A percentile compares a stretch with the other conserved stretches of the same genome.
Evolutionary conservation across 176 grass and related monocot species (phyloP).

Genomic region (Hyparrhenia diplandra): DNA sequence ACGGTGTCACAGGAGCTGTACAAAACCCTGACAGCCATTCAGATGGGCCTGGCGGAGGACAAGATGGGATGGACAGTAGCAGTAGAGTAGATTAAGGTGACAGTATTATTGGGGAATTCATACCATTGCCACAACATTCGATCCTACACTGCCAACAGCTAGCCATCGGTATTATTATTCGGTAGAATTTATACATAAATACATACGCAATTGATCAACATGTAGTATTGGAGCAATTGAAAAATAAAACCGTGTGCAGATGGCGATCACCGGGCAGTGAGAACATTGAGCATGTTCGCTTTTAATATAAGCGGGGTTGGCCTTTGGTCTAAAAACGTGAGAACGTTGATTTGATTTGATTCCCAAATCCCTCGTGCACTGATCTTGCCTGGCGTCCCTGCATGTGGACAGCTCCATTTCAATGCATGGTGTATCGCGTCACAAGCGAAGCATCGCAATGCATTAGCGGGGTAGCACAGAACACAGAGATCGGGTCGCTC

Average conservation of each 20-base stretch:
- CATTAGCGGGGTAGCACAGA: not conserved
- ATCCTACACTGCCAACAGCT: not conserved
- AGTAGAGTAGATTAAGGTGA: slow-evolving; percentile 37
- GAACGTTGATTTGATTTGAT: too few relatives aligned
- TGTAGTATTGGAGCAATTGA: not conserved
- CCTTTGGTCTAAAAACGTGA: too few relatives aligned
- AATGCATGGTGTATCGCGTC: not conserved
- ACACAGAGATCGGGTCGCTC: not conserved
- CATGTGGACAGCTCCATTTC: not conserved
- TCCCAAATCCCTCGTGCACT: not conserved
- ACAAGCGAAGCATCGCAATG: not conserved
- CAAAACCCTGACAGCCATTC: slow-evolving; percentile 62
- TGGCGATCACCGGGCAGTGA: not conserved
- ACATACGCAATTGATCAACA: not conserved
- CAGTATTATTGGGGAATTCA: not conserved
- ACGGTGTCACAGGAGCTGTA: slow-evolving; percentile 55
- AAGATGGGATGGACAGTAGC: slow-evolving; percentile 66
- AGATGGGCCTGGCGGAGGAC: slow-evolving; percentile 78
- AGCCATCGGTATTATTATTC: not conserved
- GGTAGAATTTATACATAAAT: not conserved
- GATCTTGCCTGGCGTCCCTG: not conserved
- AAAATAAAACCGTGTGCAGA: not conserved
- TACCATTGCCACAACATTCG: not conserved
- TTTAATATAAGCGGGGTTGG: too few relatives aligned
- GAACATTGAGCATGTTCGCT: not conserved